phyloP scores from a whole-genome alignment of 345 rosid species.

The Clausena lansium region DNA sequence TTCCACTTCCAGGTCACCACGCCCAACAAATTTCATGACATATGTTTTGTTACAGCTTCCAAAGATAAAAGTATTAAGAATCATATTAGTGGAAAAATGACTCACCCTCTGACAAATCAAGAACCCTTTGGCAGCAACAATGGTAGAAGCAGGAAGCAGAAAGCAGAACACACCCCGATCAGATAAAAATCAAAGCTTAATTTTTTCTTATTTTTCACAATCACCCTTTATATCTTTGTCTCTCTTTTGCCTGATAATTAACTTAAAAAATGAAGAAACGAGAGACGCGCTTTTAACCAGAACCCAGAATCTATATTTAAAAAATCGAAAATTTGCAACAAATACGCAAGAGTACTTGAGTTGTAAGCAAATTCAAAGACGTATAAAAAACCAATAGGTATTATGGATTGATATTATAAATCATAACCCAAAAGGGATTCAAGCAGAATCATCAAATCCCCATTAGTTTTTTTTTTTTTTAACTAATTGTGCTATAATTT shows the following conservation, averaged over 20 bases:
- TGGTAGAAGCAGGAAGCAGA: constrained; percentile 35
- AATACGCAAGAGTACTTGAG: constrained; percentile 31
- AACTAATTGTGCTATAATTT: constrained; percentile 6
- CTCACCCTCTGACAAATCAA: constrained; percentile 42
- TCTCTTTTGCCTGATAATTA: background rate
- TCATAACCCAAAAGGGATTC: constrained; percentile 22
- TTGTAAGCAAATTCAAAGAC: constrained; percentile 35
- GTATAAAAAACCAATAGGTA: background rate
- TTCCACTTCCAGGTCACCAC: constrained; percentile 32
- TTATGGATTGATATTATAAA: background rate
- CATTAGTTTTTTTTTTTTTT: constrained; percentile 20
- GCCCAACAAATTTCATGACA: constrained; percentile 31
- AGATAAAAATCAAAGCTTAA: constrained; percentile 50
- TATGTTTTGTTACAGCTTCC: constrained; percentile 19
- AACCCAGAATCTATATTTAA: constrained; percentile 19
- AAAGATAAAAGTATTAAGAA: constrained; percentile 25
- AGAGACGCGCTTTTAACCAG: constrained; percentile 26
- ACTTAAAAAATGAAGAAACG: constrained; percentile 11
- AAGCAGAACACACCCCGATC: constrained; percentile 44
- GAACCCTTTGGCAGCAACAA: constrained; percentile 29
- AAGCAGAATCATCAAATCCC: constrained; percentile 28
- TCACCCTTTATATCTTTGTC: constrained; percentile 16
- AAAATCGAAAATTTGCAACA: constrained; percentile 18
- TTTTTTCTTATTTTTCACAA: constrained; percentile 3
- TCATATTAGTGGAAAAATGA: constrained; percentile 32